Evolutionary conservation across 768 basidiomycete genomes (phyloP).

Genomic region (Xerocomellus intermedius): DNA sequence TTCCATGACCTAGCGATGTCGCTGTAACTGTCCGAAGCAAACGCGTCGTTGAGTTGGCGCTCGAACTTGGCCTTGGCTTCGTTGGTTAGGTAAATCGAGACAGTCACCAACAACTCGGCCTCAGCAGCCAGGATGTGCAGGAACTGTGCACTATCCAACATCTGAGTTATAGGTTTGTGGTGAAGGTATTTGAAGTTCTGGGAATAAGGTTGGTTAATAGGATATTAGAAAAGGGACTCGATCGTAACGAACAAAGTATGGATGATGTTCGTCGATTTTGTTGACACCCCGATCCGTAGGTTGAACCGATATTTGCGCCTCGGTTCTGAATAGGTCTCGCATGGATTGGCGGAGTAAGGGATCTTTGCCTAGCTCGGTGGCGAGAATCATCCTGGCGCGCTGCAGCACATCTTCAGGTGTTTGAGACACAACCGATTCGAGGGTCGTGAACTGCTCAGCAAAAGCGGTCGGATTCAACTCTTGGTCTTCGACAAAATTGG

Average conservation of each 20-base stretch:
- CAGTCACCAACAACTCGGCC: constrained; percentile 78
- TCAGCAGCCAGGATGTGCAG: constrained; percentile 90
- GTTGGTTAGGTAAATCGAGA: constrained; percentile 65
- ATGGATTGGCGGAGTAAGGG: constrained; percentile 80
- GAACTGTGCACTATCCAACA: constrained; percentile 77
- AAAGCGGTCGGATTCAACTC: constrained; percentile 74
- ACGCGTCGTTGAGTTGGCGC: constrained; percentile 73
- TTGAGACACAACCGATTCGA: constrained; percentile 56
- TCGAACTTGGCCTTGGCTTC: constrained; percentile 67
- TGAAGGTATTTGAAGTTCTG: constrained; percentile 95
- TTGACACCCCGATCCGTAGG: constrained; percentile 85
- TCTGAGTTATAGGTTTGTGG: constrained; percentile 69
- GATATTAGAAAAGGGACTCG: background rate
- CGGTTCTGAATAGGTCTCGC: constrained; percentile 69
- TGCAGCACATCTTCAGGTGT: constrained; percentile 66
- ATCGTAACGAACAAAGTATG: constrained; percentile 57
- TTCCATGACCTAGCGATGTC: constrained; percentile 92
- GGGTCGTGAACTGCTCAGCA: constrained; percentile 84
- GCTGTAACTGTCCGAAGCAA: constrained; percentile 80
- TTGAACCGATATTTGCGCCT: constrained; percentile 72
- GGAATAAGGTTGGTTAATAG: constrained; percentile 4
- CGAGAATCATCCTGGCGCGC: constrained; percentile 78
- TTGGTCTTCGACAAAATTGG: constrained; percentile 78
- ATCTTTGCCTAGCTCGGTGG: constrained; percentile 91
- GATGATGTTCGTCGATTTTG: constrained; percentile 74